Base-by-base conservation (phyloP, 176 grass and related monocot genomes). In the Tillandsia leiboldiana region DNA sequence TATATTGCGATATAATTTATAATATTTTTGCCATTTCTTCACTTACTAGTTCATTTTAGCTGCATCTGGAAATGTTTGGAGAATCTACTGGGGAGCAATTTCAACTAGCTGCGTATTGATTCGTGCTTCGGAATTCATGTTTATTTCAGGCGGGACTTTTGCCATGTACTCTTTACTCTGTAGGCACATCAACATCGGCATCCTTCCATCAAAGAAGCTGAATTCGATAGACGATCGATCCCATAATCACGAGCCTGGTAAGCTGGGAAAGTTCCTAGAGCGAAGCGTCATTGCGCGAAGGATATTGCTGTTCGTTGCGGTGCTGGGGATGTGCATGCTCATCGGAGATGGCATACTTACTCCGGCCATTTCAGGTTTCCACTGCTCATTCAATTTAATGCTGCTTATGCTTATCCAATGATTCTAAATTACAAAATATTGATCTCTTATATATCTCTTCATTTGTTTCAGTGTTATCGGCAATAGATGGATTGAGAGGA, bases 341-440 rank as follows among this genome's bases (percentile, higher is more conserved):
- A 95, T 90, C 56, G 87, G 87, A 76, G 91, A 87, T 85, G 91
- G 91, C 51, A 90, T 95, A 77, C 84, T 95, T 24, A 95, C 91
- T 63, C 86, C 91, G 66, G 87, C 91, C 56, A 90, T 95, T 84
- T 90, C 81, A 89, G 91, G 91, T 87, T 56, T 13, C 54, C 54
- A 14, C 18, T 59, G 54, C 54, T 17, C 9, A 22, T 58, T 58
- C 53, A n/a, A 29, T 17, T 59, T 17, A 18, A 59, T 72, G 53
- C 22, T 61, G 1, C 57, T 65, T 18, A 66, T 78, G 8, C 47
- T 49, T 27, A 83, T 68, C 18, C n/a, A 62, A 64, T 49, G 9
- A 42, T 71, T 14, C 2, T 63, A 67, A 63, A n/a, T 76, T 66
- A 48, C 12, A 33, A 15, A 13, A 12, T 11, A 48, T 23, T 22